phyloP scores from a whole-genome alignment of 257 asterid genomes.

The Ajuga chamaepitys region DNA sequence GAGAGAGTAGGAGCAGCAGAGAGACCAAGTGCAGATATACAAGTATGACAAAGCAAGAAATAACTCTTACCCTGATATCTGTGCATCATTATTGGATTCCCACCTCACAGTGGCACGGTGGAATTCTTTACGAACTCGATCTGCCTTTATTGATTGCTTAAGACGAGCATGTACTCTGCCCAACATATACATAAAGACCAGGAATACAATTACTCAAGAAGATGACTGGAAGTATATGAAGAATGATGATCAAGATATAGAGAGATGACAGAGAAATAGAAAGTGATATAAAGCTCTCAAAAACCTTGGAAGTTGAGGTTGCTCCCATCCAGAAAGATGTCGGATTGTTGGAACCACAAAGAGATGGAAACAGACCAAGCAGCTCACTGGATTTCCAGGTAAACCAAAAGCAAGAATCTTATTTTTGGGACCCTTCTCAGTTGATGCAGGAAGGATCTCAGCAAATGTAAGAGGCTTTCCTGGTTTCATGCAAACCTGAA shows the following conservation, averaged over 20 bases:
- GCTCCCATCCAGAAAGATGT: constrained; percentile 79
- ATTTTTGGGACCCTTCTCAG: constrained; percentile 24
- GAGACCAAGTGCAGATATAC: neutral
- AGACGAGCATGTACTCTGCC: constrained; percentile 84
- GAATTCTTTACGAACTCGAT: constrained; percentile 66
- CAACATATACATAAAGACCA: constrained; percentile 12
- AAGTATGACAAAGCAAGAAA: neutral
- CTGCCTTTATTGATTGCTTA: constrained; percentile 72
- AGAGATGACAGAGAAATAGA: constrained; percentile 12
- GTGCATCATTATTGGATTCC: constrained; percentile 51
- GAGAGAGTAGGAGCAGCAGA: neutral
- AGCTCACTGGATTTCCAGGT: constrained; percentile 98
- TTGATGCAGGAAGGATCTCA: constrained; percentile 49
- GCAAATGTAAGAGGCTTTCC: constrained; percentile 95
- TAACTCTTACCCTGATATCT: constrained; percentile 57
- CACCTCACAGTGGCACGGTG: constrained; percentile 74
- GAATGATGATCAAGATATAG: neutral
- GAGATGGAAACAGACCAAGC: constrained; percentile 88
- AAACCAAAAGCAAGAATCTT: constrained; percentile 93
- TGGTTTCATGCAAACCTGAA: constrained; percentile 87
- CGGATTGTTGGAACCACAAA: constrained; percentile 91
- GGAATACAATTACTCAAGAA: constrained; percentile 12
- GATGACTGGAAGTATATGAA: constrained; percentile 7
- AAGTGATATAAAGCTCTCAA: constrained; percentile 16
- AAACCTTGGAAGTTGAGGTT: constrained; percentile 86